Evolutionary conservation across 2,329 filamentous ascomycete genomes (phyloP).

Genomic region (Coniochaeta sp.): DNA sequence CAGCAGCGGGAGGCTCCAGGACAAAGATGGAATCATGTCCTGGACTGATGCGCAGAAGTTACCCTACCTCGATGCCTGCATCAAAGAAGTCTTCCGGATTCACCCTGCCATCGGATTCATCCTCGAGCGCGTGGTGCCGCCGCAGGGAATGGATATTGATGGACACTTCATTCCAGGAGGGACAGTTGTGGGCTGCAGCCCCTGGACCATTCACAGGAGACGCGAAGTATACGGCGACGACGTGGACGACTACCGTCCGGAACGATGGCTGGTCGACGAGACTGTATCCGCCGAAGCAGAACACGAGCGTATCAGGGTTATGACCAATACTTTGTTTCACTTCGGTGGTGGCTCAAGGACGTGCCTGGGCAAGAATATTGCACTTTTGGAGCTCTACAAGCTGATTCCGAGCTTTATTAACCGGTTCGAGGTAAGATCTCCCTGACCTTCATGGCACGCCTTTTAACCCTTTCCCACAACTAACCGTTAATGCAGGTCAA

Average conservation of each 20-base stretch:
- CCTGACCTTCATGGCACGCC: too few relatives aligned
- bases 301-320: background rate
- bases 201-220: slow-evolving; percentile 54
- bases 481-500: too few relatives aligned
- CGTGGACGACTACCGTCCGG: slow-evolving; percentile 47
- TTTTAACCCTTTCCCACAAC: too few relatives aligned
- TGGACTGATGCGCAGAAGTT: slow-evolving; percentile 4
- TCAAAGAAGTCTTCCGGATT: slow-evolving; percentile 58
- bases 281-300: slow-evolving; percentile 8
- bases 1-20: too few relatives aligned
- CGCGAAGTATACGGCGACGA: slow-evolving; percentile 50
- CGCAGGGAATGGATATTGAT: slow-evolving; percentile 41
- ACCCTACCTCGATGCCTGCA: slow-evolving; percentile 49
- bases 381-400: background rate
- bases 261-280: slow-evolving; percentile 36
- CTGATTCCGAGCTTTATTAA: background rate
- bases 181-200: slow-evolving; percentile 53
- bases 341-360: background rate
- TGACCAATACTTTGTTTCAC: background rate
- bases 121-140: slow-evolving; percentile 53
- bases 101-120: slow-evolving; percentile 54
- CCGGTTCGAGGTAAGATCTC: background rate
- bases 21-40: slow-evolving; percentile 37
- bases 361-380: background rate
- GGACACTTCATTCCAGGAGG: slow-evolving; percentile 46